Percentiles rank a stretch among this genome's conserved stretches.
These are phyloP conservation scores for Medicago lupulina DNA, from an alignment of 306 rosid species.

Conservation along the genomic window DNA sequence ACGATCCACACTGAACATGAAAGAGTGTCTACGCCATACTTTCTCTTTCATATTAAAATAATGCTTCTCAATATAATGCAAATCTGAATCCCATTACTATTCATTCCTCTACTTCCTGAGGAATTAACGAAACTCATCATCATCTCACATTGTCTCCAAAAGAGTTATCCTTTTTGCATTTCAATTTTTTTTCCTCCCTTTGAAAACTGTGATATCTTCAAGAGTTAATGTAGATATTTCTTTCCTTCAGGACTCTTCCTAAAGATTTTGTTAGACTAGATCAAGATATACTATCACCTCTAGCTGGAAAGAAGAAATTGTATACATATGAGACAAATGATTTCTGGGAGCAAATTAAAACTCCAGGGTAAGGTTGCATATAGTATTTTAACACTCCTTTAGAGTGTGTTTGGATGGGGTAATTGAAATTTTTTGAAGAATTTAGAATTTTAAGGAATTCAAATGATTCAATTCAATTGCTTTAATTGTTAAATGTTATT, in stretches of 20 bases:
- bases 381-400: conserved; percentile 22
- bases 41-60: too few species aligned
- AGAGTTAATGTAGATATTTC: conserved; percentile 13
- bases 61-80: too few species aligned
- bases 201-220: conserved; percentile 28
- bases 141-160: background rate
- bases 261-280: conserved; percentile 85
- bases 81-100: too few species aligned
- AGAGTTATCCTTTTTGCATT: conserved; percentile 12
- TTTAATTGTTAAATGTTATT: too few species aligned
- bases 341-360: conserved; percentile 98
- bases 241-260: conserved; percentile 64
- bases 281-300: conserved; percentile 96
- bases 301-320: conserved; percentile 92
- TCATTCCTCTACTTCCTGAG: too few species aligned
- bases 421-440: too few species aligned
- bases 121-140: background rate
- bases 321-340: conserved; percentile 84
- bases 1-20: too few species aligned
- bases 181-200: conserved; percentile 13
- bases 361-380: conserved; percentile 73
- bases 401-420: too few species aligned
- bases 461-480: too few species aligned
- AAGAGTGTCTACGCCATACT: too few species aligned
- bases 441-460: too few species aligned